These are phyloP conservation scores for Eremothecium cymbalariae DNA, from an alignment of 1,139 yeast genomes.

Conservation along the genomic window DNA sequence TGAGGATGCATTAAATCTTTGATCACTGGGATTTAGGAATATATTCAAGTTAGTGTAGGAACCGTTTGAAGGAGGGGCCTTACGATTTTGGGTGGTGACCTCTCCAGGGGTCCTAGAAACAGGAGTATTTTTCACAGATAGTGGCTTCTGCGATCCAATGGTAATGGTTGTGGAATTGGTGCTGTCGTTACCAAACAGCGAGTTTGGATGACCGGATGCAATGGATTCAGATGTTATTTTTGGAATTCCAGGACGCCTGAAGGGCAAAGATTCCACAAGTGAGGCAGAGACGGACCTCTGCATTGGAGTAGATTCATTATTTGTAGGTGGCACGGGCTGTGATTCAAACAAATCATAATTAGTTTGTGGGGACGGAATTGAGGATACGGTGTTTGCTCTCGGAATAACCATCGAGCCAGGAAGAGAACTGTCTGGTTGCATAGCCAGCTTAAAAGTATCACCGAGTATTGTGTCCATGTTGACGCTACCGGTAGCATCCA, in stretches of 20 bases:
- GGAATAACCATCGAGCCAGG: no score
- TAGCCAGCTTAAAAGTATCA: no score
- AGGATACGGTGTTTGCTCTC: no score
- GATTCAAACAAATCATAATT: not conserved
- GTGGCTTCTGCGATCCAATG: not conserved
- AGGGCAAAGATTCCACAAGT: conserved; percentile 6
- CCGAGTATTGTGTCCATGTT: conserved; percentile 18
- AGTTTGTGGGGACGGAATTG: not conserved
- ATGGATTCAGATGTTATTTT: conserved; percentile 8
- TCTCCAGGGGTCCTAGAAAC: no score
- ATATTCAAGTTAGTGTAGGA: conserved; percentile 17
- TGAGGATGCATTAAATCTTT: not conserved
- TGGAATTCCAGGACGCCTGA: conserved; percentile 6
- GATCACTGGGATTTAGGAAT: conserved; percentile 12
- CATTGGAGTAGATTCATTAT: conserved; percentile 3
- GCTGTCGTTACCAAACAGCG: conserved; percentile 13
- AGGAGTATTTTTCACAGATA: no score
- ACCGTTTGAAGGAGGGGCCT: no score
- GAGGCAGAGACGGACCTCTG: conserved; percentile 12
- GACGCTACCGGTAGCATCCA: conserved; percentile 71
- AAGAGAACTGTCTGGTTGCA: no score
- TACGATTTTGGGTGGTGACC: no score
- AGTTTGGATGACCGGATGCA: conserved; percentile 15
- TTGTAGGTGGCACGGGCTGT: not conserved
- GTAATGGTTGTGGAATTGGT: not conserved